phyloP scores from a whole-genome alignment of 1,284 basidiomycete species.

The Boletus mariae region DNA sequence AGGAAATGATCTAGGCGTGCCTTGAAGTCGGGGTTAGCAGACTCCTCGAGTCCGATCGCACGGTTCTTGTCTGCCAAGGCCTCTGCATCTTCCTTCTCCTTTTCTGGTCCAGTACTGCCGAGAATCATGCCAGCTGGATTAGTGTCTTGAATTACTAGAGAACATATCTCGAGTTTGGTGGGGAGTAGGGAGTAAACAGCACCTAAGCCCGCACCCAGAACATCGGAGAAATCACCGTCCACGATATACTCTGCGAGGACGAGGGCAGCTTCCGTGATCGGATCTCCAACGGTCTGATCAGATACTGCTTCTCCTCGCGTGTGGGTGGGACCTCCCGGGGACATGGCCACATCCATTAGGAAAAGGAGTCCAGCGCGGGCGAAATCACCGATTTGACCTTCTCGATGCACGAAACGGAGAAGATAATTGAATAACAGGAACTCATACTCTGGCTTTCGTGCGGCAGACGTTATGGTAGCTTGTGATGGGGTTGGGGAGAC shows the following conservation, averaged over 20 bases:
- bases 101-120: conserved; percentile 52
- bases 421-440: conserved; percentile 95
- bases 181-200: conserved; percentile 93
- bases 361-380: conserved; percentile 90
- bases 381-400: conserved; percentile 91
- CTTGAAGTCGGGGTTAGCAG: conserved; percentile 74
- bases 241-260: conserved; percentile 91
- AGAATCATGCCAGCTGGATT: conserved; percentile 57
- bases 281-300: conserved; percentile 45
- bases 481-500: conserved; percentile 60
- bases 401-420: conserved; percentile 91
- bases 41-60: conserved; percentile 69
- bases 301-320: conserved; percentile 30
- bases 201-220: conserved; percentile 89
- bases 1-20: conserved; percentile 83
- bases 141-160: conserved; percentile 41
- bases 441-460: conserved; percentile 84
- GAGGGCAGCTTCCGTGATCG: conserved; percentile 76
- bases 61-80: conserved; percentile 52
- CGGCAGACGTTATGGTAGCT: conserved; percentile 51
- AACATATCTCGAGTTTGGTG: conserved; percentile 73
- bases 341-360: conserved; percentile 93
- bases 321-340: conserved; percentile 53
- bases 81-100: conserved; percentile 57
- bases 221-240: conserved; percentile 95